phyloP scores from a whole-genome alignment of 495 filamentous ascomycete species.

The Recurvomyces mirabilis region DNA sequence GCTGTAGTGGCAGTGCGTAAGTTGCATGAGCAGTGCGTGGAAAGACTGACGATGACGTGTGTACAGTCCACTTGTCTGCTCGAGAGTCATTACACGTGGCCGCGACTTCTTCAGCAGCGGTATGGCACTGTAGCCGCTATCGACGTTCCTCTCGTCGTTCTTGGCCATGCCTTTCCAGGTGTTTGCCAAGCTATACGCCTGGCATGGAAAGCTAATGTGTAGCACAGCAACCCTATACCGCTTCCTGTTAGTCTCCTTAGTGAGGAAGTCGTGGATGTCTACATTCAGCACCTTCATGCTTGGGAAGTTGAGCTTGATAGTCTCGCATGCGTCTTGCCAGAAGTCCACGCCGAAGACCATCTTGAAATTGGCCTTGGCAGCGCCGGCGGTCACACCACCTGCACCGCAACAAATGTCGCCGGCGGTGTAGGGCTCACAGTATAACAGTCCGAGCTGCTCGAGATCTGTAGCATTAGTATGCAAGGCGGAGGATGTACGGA shows the following conservation, averaged over 20 bases:
- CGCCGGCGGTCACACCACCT: slow-evolving; percentile 65
- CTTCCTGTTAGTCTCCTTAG: slow-evolving; percentile 15
- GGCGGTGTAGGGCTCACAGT: too few species aligned
- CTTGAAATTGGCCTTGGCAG: slow-evolving; percentile 47
- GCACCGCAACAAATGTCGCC: slow-evolving; percentile 65
- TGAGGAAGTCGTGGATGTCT: slow-evolving; percentile 33
- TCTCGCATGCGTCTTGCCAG: slow-evolving; percentile 41
- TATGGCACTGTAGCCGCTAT: slow-evolving; percentile 49
- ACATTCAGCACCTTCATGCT: slow-evolving; percentile 31
- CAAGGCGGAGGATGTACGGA: too few species aligned
- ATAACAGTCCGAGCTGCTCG: too few species aligned
- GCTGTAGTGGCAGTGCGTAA: slow-evolving; percentile 58
- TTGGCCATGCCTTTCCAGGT: too few species aligned
- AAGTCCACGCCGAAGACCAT: slow-evolving; percentile 55
- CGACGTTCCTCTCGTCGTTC: slow-evolving; percentile 37
- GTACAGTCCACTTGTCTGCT: slow-evolving; percentile 55
- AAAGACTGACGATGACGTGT: slow-evolving; percentile 42
- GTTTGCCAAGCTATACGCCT: slow-evolving; percentile 32
- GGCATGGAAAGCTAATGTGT: slow-evolving; percentile 65
- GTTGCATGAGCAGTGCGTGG: slow-evolving; percentile 48
- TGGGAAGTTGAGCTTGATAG: slow-evolving; percentile 51
- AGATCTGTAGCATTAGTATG: too few species aligned
- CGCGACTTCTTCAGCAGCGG: slow-evolving; percentile 47
- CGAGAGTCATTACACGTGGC: slow-evolving; percentile 68
- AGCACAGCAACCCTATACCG: not conserved